Evolutionary conservation across 2,329 filamentous ascomycete genomes (phyloP), one percentile per base, ranked within the genome.

Genomic region (Colletotrichum graminicola): DNA sequence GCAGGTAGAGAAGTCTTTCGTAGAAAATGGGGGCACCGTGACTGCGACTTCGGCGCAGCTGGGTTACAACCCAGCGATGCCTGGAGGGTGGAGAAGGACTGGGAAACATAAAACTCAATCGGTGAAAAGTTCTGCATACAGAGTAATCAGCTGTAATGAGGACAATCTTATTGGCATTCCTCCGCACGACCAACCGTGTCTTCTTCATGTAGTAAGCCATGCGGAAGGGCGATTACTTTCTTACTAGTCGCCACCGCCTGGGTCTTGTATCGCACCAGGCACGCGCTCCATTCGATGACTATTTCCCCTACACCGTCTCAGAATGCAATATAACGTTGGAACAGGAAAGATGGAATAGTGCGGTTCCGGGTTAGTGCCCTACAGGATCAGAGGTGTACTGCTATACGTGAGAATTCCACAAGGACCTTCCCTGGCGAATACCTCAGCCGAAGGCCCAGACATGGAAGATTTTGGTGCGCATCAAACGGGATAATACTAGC

Each of bases 11-110:
- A 81, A 67, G 78, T 84, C 2, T 83, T 78, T 73, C 75, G 77
- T 3, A 78, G 81, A 65, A 86, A 86, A 76, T 86, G 84, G 84
- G 84, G 84, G 1, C 83, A 85, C 74, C 75, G 78, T 7, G 81
- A 82, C 54, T 87, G 85, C 75, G 79, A 86, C 70, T 67, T 85
- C 29, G 73, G 52, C 1, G 79, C 77, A 11, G 79, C 77, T 18
- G 81, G 81, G 0, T 68, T 85, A 64, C 76, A 76, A 60, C 75
- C 80, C 21, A 79, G 79, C n/a, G 84, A 87, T 75, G 83, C 84
- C 72, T 87, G 85, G 84, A 79, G 74, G 66, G 83, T 86, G 10
- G 78, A 82, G 61, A 78, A 81, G 66, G 84, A 86, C 73, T 85
- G 80, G 80, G 71, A 71, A 18, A 71, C 52, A 66, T 23, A 39